Conservation (phyloP, 2,329 filamentous ascomycete genomes). For the Whalleya microplaca region DNA sequence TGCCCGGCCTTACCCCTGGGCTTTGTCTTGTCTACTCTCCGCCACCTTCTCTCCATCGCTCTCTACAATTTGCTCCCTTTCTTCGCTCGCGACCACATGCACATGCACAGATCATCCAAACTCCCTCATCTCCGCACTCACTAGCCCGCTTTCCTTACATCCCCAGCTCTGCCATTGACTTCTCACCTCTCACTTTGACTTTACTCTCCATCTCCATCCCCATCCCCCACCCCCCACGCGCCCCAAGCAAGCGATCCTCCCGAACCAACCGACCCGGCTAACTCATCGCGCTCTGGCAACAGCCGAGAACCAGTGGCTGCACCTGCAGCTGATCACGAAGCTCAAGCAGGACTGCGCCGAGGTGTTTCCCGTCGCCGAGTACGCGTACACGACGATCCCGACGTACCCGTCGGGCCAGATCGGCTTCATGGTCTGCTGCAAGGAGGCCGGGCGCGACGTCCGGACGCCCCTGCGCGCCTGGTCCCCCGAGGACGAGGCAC, state of each 20-base stretch:
- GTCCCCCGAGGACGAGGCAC: conserved; percentile 85
- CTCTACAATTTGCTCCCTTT: not conserved
- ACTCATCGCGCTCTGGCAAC: conserved; percentile 13
- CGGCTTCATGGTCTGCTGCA: conserved; percentile 99
- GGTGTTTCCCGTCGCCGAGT: conserved; percentile 97
- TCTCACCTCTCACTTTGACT: not conserved
- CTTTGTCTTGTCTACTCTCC: conserved; percentile 12
- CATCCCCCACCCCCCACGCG: not conserved
- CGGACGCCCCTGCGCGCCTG: conserved; percentile 82
- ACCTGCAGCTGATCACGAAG: conserved; percentile 89
- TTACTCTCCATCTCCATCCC: not conserved
- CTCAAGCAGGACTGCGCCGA: conserved; percentile 97
- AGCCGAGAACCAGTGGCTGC: conserved; percentile 99
- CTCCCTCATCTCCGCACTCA: too few species aligned
- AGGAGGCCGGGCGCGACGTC: conserved; percentile 84
- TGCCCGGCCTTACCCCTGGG: not conserved
- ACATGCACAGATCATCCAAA: not conserved
- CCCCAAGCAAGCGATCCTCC: too few species aligned
- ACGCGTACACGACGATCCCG: conserved; percentile 98
- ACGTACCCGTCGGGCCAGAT: conserved; percentile 99
- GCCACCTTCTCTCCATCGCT: not conserved
- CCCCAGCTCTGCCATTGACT: too few species aligned
- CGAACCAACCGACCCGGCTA: not conserved
- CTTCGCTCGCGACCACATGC: not conserved
- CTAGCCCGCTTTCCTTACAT: too few species aligned